These are phyloP conservation scores for Exophiala alcalophila DNA, from an alignment of 2,329 filamentous ascomycete species.

Conservation along the genomic window DNA sequence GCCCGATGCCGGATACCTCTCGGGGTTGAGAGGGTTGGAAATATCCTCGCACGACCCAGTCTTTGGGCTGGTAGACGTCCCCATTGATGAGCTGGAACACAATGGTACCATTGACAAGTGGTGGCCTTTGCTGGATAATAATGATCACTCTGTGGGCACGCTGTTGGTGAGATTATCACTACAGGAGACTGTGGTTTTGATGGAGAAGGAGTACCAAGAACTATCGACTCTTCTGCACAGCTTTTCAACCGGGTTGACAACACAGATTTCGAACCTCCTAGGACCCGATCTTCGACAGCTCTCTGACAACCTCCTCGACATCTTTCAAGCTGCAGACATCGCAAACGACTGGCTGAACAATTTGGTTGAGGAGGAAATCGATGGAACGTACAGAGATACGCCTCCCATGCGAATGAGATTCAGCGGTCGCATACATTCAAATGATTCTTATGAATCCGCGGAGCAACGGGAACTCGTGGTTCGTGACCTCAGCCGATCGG, in stretches of 20 bases:
- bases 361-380: constrained; percentile 94
- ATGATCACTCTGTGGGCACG: constrained; percentile 73
- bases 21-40: constrained; percentile 46
- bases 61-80: constrained; percentile 68
- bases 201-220: constrained; percentile 78
- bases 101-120: constrained; percentile 81
- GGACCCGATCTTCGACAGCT: constrained; percentile 45
- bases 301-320: constrained; percentile 57
- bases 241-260: constrained; percentile 78
- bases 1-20: constrained; percentile 40
- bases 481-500: constrained; percentile 62
- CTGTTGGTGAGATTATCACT: constrained; percentile 79
- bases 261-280: constrained; percentile 76
- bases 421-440: constrained; percentile 62
- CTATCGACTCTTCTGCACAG: constrained; percentile 80
- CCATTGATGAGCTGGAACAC: constrained; percentile 72
- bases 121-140: constrained; percentile 77
- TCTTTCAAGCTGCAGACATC: constrained; percentile 87
- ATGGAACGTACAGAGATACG: constrained; percentile 80
- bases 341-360: constrained; percentile 88
- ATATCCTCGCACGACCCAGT: constrained; percentile 47
- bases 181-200: constrained; percentile 85
- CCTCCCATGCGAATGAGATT: constrained; percentile 62
- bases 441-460: constrained; percentile 55
- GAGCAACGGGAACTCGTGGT: constrained; percentile 61